phyloP scores from a whole-genome alignment of 2,329 filamentous ascomycete genomes.

The Xylariales sp. region DNA sequence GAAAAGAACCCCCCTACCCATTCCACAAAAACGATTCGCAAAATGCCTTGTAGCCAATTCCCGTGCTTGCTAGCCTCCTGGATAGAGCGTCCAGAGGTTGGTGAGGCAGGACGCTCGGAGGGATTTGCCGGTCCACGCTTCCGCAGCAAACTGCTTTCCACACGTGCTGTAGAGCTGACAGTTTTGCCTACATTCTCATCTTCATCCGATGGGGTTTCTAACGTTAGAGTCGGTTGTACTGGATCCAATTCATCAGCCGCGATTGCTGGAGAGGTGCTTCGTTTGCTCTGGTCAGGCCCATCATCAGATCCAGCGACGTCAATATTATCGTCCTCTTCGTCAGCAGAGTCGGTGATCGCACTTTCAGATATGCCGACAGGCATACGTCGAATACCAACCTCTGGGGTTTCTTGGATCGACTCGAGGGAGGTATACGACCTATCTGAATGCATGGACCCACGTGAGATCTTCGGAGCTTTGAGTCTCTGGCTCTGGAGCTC shows the following conservation, averaged over 20 bases:
- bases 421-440: conserved; percentile 6
- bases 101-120: conserved; percentile 12
- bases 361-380: not conserved
- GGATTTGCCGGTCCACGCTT: conserved; percentile 10
- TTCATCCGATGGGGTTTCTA: conserved; percentile 6
- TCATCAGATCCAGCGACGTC: not conserved
- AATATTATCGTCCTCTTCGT: too few species aligned
- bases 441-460: conserved; percentile 5
- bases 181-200: conserved; percentile 8
- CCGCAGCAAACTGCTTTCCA: conserved; percentile 8
- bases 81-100: conserved; percentile 15
- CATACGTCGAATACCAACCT: conserved; percentile 2
- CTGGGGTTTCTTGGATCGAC: conserved; percentile 7
- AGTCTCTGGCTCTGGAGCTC: conserved; percentile 1
- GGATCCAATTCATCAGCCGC: too few species aligned
- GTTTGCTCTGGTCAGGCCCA: too few species aligned
- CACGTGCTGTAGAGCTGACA: conserved; percentile 3
- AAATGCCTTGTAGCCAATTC: conserved; percentile 28
- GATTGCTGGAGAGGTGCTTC: too few species aligned
- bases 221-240: not conserved
- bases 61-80: conserved; percentile 13
- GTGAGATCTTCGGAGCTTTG: not conserved
- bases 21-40: conserved; percentile 31
- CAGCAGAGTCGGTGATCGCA: conserved; percentile 1
- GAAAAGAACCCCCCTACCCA: conserved; percentile 31